Conservation (phyloP, 192 early-diverging fungal genomes). For the Umbelopsis isabellina region DNA sequence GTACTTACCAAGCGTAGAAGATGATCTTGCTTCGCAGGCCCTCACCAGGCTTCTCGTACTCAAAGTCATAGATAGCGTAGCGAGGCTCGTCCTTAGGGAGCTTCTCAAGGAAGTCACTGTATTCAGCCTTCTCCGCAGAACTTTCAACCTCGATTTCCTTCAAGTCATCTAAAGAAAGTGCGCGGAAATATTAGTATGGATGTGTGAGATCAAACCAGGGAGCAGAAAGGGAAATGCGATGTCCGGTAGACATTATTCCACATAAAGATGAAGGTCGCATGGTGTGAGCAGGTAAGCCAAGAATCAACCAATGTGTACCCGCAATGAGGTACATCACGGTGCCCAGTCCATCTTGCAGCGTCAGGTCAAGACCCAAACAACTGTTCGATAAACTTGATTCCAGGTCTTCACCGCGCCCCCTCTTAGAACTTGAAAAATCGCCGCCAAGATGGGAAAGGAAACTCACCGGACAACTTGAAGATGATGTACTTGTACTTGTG, state of each 20-base stretch:
- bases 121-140: conserved; percentile 48
- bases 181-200: background rate
- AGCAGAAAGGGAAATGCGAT: background rate
- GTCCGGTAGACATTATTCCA: too few species aligned
- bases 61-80: conserved; percentile 90
- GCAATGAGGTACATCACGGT: too few species aligned
- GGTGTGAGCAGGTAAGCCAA: too few species aligned
- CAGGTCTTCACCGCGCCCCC: background rate
- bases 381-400: too few species aligned
- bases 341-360: too few species aligned
- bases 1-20: conserved; percentile 79
- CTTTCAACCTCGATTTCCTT: conserved; percentile 74
- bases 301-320: too few species aligned
- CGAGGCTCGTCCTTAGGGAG: conserved; percentile 76
- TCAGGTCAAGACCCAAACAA: too few species aligned
- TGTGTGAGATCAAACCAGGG: background rate
- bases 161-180: conserved; percentile 40
- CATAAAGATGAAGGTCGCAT: too few species aligned
- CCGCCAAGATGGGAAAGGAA: background rate
- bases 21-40: conserved; percentile 84
- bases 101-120: conserved; percentile 67
- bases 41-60: conserved; percentile 63
- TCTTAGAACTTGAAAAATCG: background rate
- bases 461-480: conserved; percentile 73
- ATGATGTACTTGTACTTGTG: conserved; percentile 79